These are phyloP conservation scores for Rhodosporidiobolus odoratus DNA, from an alignment of 768 basidiomycete species.

Conservation along the genomic window DNA sequence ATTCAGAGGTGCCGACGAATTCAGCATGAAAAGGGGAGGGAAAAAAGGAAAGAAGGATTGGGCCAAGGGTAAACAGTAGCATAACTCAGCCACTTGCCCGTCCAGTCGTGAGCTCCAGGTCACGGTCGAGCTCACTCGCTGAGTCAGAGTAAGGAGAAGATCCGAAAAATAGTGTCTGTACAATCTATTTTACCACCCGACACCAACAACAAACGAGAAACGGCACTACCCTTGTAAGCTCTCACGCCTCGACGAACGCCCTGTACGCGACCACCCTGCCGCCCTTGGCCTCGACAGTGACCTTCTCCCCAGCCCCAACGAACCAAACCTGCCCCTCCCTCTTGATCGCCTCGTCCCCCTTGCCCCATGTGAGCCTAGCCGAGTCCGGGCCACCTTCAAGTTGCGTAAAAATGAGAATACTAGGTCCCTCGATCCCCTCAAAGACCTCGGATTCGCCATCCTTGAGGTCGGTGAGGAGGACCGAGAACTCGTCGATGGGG, in stretches of 20 bases:
- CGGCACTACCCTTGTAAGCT: neutral
- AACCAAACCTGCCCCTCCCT: constrained; percentile 72
- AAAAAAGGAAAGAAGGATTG: no score
- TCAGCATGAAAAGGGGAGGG: no score
- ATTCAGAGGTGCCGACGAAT: no score
- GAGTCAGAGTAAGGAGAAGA: no score
- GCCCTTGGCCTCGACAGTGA: constrained; percentile 52
- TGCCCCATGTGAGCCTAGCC: constrained; percentile 12
- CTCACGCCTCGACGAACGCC: constrained; percentile 56
- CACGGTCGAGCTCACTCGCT: no score
- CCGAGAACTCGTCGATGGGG: constrained; percentile 88
- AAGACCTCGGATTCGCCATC: constrained; percentile 56
- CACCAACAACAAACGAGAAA: neutral
- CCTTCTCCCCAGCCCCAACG: constrained; percentile 63
- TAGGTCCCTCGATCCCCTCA: constrained; percentile 69
- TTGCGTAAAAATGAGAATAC: constrained; percentile 67
- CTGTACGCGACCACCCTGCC: constrained; percentile 58
- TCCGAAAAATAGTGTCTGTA: no score
- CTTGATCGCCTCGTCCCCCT: constrained; percentile 50
- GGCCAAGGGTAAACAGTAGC: no score
- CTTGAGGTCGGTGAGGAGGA: constrained; percentile 59
- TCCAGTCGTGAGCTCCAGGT: no score
- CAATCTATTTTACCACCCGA: neutral
- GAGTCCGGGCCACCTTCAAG: constrained; percentile 44
- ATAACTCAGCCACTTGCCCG: no score